phyloP scores from a whole-genome alignment of 352 stramenopile species.

The Phytophthora pistaciae region DNA sequence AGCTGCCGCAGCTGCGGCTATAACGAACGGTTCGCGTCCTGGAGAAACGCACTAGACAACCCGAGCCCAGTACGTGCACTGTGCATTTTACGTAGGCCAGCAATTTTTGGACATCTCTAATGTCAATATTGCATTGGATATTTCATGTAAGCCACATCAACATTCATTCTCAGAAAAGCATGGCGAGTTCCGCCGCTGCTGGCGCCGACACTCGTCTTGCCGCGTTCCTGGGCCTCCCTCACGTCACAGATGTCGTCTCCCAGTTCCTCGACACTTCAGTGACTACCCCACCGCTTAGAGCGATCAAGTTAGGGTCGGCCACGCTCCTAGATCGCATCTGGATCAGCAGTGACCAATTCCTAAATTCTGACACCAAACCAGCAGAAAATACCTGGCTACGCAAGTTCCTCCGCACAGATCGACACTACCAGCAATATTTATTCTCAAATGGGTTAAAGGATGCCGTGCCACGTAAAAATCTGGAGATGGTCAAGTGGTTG shows the following conservation, averaged over 20 bases:
- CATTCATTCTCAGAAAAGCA: no score
- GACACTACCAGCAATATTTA: constrained; percentile 20
- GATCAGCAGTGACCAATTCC: constrained; percentile 5
- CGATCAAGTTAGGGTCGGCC: constrained; percentile 3
- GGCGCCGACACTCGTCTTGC: background rate
- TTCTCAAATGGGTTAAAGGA: constrained; percentile 4
- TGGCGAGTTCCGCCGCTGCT: no score
- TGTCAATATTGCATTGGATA: no score
- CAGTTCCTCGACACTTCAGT: constrained; percentile 4
- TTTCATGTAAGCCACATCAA: no score
- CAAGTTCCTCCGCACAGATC: constrained; percentile 2
- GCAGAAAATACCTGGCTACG: background rate
- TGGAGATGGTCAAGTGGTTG: constrained; percentile 19
- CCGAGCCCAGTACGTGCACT: no score
- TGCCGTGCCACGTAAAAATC: background rate
- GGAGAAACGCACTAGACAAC: no score
- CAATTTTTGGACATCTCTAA: no score
- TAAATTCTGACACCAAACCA: background rate
- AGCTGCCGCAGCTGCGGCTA: no score
- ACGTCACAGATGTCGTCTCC: constrained; percentile 11
- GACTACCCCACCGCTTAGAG: background rate
- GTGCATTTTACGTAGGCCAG: no score
- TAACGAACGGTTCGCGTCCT: no score
- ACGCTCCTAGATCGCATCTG: constrained; percentile 16
- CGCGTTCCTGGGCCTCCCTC: constrained; percentile 4